Evolutionary conservation across 768 basidiomycete species (phyloP).

Genomic region (Tricholoma sp.): DNA sequence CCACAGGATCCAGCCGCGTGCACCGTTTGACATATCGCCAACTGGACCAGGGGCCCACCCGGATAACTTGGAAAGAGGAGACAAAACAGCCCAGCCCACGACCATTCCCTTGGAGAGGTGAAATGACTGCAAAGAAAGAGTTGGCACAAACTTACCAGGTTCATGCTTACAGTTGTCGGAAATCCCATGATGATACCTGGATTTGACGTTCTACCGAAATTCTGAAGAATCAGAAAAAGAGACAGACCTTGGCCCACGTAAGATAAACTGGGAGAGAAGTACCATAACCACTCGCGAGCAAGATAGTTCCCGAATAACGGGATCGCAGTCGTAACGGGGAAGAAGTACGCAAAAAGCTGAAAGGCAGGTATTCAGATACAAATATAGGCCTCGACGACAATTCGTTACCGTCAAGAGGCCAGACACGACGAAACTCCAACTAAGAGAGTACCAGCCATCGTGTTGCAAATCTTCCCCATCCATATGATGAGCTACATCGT

Average conservation of each 20-base stretch:
- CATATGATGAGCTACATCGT: constrained; percentile 17
- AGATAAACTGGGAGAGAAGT: constrained; percentile 85
- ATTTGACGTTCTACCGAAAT: background rate
- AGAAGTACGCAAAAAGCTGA: constrained; percentile 83
- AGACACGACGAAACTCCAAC: constrained; percentile 75
- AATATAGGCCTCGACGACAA: background rate
- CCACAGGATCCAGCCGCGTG: constrained; percentile 99
- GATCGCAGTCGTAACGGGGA: constrained; percentile 83
- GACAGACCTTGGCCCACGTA: constrained; percentile 85
- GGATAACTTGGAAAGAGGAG: constrained; percentile 71
- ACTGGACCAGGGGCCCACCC: constrained; percentile 97
- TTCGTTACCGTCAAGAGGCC: constrained; percentile 65
- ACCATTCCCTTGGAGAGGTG: constrained; percentile 74
- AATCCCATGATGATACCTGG: constrained; percentile 96
- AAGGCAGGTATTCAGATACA: constrained; percentile 4
- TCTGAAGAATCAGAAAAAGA: background rate
- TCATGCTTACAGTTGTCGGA: constrained; percentile 92
- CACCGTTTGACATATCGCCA: constrained; percentile 78
- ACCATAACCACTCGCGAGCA: constrained; percentile 89
- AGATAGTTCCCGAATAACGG: constrained; percentile 82
- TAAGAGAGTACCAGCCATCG: constrained; percentile 73
- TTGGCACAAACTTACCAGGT: constrained; percentile 46
- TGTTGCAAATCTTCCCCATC: constrained; percentile 46
- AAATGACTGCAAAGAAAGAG: background rate
- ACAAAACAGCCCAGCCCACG: constrained; percentile 94